These are phyloP conservation scores for Fusarium neocosmosporiellum DNA, from an alignment of 2,329 filamentous ascomycete species.

Conservation along the genomic window DNA sequence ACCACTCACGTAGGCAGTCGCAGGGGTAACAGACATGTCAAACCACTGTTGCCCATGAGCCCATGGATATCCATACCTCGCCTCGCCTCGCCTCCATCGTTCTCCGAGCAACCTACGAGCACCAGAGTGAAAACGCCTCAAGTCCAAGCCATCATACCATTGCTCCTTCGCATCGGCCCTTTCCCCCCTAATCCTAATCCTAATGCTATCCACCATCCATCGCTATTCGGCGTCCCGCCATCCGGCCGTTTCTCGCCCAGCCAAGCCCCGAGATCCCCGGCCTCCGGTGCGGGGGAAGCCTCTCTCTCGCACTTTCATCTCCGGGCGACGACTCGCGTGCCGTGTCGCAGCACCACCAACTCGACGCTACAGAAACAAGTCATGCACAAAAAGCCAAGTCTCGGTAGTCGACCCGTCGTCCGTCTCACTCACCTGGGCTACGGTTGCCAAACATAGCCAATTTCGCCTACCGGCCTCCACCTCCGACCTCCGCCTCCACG, in stretches of 20 bases:
- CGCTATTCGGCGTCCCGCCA: conserved; percentile 43
- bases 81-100: neutral
- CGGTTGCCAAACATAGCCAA: neutral
- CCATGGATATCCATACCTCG: neutral
- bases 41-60: neutral
- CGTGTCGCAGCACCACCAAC: neutral
- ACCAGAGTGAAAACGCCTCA: neutral
- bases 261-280: conserved; percentile 24
- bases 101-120: neutral
- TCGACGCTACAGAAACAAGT: neutral
- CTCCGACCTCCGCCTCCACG: conserved; percentile 1
- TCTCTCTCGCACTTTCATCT: conserved; percentile 37
- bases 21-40: neutral
- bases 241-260: conserved; percentile 26
- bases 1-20: neutral
- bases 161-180: conserved; percentile 10
- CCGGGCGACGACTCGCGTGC: conserved; percentile 19
- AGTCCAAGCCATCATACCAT: conserved; percentile 11
- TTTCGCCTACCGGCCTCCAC: neutral
- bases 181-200: neutral
- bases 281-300: conserved; percentile 26
- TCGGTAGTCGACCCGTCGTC: neutral
- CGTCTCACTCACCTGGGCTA: neutral
- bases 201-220: conserved; percentile 3
- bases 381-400: conserved; percentile 8